phyloP scores from a whole-genome alignment of 1,284 basidiomycete genomes.

The Tylopilus sp. region DNA sequence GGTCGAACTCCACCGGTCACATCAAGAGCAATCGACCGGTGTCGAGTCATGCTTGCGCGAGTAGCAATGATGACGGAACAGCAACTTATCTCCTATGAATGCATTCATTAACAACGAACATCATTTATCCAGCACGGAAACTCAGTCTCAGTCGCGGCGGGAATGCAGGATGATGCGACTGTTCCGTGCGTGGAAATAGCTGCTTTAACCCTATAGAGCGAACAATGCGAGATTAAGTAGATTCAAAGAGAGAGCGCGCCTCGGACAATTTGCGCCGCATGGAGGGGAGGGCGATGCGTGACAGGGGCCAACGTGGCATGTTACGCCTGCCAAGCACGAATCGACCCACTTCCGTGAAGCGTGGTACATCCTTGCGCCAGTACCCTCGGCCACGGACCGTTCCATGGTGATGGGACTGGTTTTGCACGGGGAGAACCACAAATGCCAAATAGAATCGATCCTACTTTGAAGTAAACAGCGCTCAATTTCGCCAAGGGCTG shows the following conservation, averaged over 20 bases:
- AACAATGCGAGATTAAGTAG: slow-evolving; percentile 26
- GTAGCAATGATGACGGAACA: background rate
- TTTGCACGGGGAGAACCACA: background rate
- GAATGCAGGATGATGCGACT: slow-evolving; percentile 11
- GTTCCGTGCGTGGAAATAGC: slow-evolving; percentile 8
- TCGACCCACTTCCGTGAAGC: slow-evolving; percentile 5
- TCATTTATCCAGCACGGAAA: slow-evolving; percentile 6
- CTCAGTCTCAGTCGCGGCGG: slow-evolving; percentile 16
- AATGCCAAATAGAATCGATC: slow-evolving; percentile 11
- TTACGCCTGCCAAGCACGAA: slow-evolving; percentile 4
- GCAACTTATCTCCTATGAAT: background rate
- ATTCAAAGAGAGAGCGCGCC: slow-evolving; percentile 10
- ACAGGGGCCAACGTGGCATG: slow-evolving; percentile 4
- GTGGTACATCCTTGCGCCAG: slow-evolving; percentile 3
- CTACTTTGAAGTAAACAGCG: background rate
- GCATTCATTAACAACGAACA: slow-evolving; percentile 7
- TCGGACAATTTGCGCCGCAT: slow-evolving; percentile 10
- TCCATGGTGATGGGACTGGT: slow-evolving; percentile 8
- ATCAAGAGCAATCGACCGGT: slow-evolving; percentile 3
- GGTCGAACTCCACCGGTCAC: slow-evolving; percentile 4
- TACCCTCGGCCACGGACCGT: slow-evolving; percentile 2
- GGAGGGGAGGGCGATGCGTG: background rate
- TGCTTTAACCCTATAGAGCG: slow-evolving; percentile 22
- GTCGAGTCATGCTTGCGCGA: slow-evolving; percentile 9
- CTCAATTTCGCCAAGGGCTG: slow-evolving; percentile 3